Evolutionary conservation across 768 basidiomycete species (phyloP).

Genomic region (Suillus variegatus): DNA sequence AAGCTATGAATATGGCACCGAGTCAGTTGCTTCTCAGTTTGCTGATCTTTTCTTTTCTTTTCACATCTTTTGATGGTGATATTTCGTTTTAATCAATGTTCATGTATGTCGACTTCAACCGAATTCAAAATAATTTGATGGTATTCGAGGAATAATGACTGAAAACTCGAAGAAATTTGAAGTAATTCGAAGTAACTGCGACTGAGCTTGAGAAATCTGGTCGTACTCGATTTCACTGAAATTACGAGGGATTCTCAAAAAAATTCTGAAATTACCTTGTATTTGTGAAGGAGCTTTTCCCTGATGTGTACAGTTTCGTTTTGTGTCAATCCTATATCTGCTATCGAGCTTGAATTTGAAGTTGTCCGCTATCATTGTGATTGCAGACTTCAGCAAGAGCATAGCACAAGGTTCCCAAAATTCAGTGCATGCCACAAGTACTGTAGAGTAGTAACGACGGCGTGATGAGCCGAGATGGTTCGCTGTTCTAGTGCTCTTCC

Average conservation of each 20-base stretch:
- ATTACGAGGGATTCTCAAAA: not conserved
- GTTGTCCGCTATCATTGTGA: too few relatives aligned
- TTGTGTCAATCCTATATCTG: too few relatives aligned
- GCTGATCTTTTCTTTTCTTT: not conserved
- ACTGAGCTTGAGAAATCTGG: not conserved
- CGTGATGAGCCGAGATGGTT: too few relatives aligned
- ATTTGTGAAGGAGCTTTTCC: not conserved
- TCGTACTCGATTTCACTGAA: not conserved
- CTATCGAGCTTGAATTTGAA: too few relatives aligned
- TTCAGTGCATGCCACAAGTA: too few relatives aligned
- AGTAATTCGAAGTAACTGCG: too few relatives aligned
- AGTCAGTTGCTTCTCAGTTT: not conserved
- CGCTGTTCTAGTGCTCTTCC: too few relatives aligned
- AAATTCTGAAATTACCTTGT: not conserved
- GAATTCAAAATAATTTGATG: not conserved
- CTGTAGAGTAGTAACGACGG: too few relatives aligned
- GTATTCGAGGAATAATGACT: not conserved
- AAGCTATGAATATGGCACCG: too few relatives aligned
- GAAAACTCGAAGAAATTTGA: not conserved
- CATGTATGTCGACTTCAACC: not conserved
- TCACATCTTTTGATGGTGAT: not conserved
- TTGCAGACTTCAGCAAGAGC: too few relatives aligned
- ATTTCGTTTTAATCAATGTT: not conserved
- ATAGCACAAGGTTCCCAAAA: too few relatives aligned
- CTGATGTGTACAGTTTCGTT: too few relatives aligned